Evolutionary conservation across 1,284 basidiomycete species (phyloP).

Genomic region (Ustilago xerochloae): DNA sequence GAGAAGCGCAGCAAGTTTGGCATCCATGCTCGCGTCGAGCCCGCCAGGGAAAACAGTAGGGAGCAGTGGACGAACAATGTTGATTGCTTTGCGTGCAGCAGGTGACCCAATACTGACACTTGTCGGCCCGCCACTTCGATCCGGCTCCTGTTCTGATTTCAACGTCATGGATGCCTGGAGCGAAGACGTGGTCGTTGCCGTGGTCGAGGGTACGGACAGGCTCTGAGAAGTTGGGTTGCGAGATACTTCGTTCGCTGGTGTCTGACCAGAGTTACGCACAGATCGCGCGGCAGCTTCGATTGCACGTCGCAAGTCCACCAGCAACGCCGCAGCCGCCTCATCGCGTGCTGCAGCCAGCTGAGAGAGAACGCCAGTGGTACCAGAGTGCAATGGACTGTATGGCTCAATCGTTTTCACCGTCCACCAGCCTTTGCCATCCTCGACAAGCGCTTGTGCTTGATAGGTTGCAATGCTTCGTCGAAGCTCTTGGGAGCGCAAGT

Average conservation of each 20-base stretch:
- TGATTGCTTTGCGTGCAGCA: constrained; percentile 49
- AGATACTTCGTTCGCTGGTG: neutral
- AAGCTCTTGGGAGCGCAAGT: constrained; percentile 84
- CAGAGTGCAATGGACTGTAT: constrained; percentile 32
- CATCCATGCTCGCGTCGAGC: constrained; percentile 34
- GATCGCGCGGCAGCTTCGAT: constrained; percentile 58
- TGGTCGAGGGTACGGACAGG: neutral
- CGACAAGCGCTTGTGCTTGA: constrained; percentile 80
- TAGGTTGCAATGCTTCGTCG: constrained; percentile 82
- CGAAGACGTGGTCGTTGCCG: neutral
- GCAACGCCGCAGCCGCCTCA: constrained; percentile 33
- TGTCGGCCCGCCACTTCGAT: neutral
- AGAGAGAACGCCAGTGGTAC: constrained; percentile 51
- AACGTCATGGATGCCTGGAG: constrained; percentile 10
- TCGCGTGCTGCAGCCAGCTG: constrained; percentile 40
- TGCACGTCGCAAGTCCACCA: constrained; percentile 59
- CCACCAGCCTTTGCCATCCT: constrained; percentile 68
- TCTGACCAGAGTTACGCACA: constrained; percentile 12
- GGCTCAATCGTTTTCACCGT: constrained; percentile 34
- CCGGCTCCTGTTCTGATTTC: constrained; percentile 15
- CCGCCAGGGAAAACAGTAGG: constrained; percentile 46
- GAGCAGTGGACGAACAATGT: constrained; percentile 55
- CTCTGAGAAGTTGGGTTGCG: neutral
- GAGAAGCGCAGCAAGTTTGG: constrained; percentile 24
- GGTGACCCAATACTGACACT: constrained; percentile 22